These are phyloP conservation scores for Arachis monticola DNA, from an alignment of 331 rosid genomes.

Conservation along the genomic window DNA sequence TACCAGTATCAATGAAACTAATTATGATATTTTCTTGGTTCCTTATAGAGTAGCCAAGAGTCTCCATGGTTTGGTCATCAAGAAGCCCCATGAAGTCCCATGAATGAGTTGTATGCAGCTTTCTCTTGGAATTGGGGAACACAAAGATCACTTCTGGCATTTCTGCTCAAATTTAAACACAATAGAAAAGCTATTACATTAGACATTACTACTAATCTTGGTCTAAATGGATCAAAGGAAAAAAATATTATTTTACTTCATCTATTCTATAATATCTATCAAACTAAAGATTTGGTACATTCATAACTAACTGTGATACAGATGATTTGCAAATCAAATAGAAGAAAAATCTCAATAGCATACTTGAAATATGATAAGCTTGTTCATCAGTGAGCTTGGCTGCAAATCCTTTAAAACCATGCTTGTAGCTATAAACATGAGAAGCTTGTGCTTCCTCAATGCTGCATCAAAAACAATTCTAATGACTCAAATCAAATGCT, in stretches of 20 bases:
- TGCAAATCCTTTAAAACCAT: slow-evolving; percentile 83
- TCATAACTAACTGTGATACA: too few relatives aligned
- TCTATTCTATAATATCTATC: too few relatives aligned
- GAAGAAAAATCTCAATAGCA: neutral
- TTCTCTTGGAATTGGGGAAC: slow-evolving; percentile 76
- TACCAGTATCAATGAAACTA: slow-evolving; percentile 88
- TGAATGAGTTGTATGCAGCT: slow-evolving; percentile 83
- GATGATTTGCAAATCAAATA: neutral
- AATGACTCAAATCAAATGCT: neutral
- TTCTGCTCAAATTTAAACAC: slow-evolving; percentile 55
- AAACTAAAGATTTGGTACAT: too few relatives aligned
- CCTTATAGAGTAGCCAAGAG: slow-evolving; percentile 64
- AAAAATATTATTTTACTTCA: neutral
- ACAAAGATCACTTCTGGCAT: slow-evolving; percentile 83
- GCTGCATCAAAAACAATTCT: slow-evolving; percentile 46
- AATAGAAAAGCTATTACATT: neutral
- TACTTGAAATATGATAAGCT: slow-evolving; percentile 74
- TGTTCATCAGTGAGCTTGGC: slow-evolving; percentile 74
- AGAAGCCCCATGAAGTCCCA: slow-evolving; percentile 94
- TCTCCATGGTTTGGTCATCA: slow-evolving; percentile 76
- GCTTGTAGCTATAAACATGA: slow-evolving; percentile 71
- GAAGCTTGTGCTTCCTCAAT: slow-evolving; percentile 68
- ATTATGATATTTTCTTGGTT: slow-evolving; percentile 81
- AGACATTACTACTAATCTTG: too few relatives aligned
- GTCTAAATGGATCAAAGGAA: neutral